Percentiles rank a stretch among this genome's conserved stretches.
phyloP scores from a whole-genome alignment of 2,329 filamentous ascomycete species.

The Dactylellina sp. region DNA sequence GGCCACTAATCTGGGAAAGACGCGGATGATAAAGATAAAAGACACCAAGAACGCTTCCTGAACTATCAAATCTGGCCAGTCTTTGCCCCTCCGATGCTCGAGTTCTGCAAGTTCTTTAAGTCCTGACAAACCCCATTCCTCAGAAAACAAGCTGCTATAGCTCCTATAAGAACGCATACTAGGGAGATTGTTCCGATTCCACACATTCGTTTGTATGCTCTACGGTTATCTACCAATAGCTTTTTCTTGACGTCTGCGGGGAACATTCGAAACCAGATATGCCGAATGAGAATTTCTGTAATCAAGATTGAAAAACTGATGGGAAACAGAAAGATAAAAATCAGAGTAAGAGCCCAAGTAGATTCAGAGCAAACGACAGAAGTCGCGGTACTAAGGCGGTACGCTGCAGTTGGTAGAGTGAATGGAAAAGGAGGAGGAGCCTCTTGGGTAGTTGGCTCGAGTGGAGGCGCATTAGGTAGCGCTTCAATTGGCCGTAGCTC shows the following conservation, averaged over 20 bases:
- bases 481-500: conserved; percentile 9
- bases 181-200: conserved; percentile 15
- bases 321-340: conserved; percentile 36
- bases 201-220: conserved; percentile 27
- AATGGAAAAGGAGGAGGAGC: background rate
- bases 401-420: background rate
- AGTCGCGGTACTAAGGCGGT: conserved; percentile 31
- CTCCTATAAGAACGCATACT: conserved; percentile 28
- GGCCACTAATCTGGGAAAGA: too few species aligned
- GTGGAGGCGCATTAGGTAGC: background rate
- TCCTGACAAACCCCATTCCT: conserved; percentile 50
- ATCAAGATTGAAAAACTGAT: conserved; percentile 29
- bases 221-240: conserved; percentile 16
- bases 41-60: too few species aligned
- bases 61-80: too few species aligned
- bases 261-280: conserved; percentile 44
- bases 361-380: conserved; percentile 51
- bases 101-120: conserved; percentile 22
- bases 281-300: conserved; percentile 36
- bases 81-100: background rate
- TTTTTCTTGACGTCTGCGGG: conserved; percentile 27
- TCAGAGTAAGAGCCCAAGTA: conserved; percentile 36
- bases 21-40: too few species aligned
- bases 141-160: conserved; percentile 40
- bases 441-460: background rate